Evolutionary conservation across 768 basidiomycete species (phyloP), one percentile per base, ranked within the genome.

Genomic region (Agaricus bisporus): DNA sequence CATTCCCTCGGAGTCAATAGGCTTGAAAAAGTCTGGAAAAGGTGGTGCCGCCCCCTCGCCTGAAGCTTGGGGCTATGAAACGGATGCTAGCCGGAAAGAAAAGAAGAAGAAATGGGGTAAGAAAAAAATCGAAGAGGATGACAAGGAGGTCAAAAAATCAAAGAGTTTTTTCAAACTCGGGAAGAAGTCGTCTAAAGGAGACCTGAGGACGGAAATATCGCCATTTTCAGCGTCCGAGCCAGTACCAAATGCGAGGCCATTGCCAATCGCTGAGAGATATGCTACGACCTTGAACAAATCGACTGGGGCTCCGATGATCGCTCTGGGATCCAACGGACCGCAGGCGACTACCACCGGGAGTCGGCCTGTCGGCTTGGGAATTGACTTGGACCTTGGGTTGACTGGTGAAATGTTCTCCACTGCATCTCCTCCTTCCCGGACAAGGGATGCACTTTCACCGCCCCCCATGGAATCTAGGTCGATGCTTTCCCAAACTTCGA

Each of bases 211-310:
- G n/a, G 65, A 68, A 10, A 63, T 62, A 5, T 49, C 51, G 20
- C 68, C 60, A 45, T 68, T 68, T 37, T 59, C 64, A 1, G 60
- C 73, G 29, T 60, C 67, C 32, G 1, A 3, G 11, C 32, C 32
- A 32, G 11, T 32, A 32, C 37, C 46, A 15, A 39, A 41, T 38
- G 17, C 36, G 4, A 22, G 22, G 22, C 22, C 22, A 7, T 68
- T 78, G 18, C 77, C 78, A 20, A 79, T 79, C 51, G 77, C 77
- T 3, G 72, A 68, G 15, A 65, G 67, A 54, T 81, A 79, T 58
- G 77, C 73, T 10, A 76, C 72, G 1, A 70, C 70, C 5, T 50
- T 68, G 45, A 54, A 20, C 58, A 49, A 48, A 41, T 11, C 41
- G 47, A 38, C 49, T 29, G 28, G 36, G 48, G 51, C 52, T 10